Evolutionary conservation across 148 eudicot species (phyloP).

Genomic region (Rhododendron vialii): DNA sequence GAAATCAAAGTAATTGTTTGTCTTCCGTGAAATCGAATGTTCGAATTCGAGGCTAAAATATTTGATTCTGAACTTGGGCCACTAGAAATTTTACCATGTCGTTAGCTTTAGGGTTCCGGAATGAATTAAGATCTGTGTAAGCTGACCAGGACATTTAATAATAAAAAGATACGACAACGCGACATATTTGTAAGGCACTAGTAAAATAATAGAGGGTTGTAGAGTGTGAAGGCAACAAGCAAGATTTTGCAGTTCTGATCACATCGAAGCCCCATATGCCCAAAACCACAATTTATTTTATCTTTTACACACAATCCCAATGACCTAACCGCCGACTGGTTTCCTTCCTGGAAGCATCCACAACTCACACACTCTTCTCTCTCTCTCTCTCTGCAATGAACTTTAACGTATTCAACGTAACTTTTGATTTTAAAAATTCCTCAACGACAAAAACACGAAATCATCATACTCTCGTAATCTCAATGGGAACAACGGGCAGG

Average conservation of each 20-base stretch:
- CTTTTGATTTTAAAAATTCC: too few relatives aligned
- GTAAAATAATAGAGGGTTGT: background rate
- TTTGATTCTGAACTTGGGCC: too few relatives aligned
- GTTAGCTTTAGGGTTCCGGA: too few relatives aligned
- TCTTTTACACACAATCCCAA: conserved; percentile 1
- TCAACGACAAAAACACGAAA: too few relatives aligned
- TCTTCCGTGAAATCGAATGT: too few relatives aligned
- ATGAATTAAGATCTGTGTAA: too few relatives aligned
- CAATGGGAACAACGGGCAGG: too few relatives aligned
- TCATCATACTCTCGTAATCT: too few relatives aligned
- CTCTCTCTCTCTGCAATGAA: background rate
- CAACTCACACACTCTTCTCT: background rate
- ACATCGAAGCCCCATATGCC: background rate
- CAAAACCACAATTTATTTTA: background rate
- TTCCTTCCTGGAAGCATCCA: conserved; percentile 5
- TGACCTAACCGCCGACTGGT: background rate
- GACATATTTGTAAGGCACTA: background rate
- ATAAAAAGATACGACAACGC: background rate
- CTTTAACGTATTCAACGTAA: too few relatives aligned
- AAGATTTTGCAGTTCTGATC: background rate
- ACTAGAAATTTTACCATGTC: too few relatives aligned
- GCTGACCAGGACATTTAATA: too few relatives aligned
- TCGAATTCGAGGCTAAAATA: too few relatives aligned
- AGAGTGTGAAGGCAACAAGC: background rate
- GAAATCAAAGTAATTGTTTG: background rate